phyloP scores from a whole-genome alignment of 768 basidiomycete species.

The Omphalotus guepiniiformis region DNA sequence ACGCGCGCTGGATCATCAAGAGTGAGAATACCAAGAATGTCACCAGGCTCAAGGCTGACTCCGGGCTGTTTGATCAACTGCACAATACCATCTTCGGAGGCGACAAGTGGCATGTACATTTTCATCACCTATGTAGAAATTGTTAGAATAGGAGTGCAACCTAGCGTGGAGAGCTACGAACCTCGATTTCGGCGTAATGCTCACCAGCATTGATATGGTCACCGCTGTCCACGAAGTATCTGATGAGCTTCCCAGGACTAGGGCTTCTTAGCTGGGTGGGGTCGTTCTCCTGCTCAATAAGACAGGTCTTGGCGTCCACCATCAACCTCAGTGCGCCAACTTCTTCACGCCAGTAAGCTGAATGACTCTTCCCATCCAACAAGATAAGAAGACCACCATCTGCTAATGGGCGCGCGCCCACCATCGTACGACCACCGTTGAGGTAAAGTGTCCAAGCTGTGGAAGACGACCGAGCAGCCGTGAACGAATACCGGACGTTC shows the following conservation, averaged over 20 bases:
- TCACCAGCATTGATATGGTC: conserved; percentile 97
- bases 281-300: conserved; percentile 99
- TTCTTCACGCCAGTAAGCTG: conserved; percentile 97
- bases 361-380: conserved; percentile 92
- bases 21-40: conserved; percentile 94
- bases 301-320: conserved; percentile 96
- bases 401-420: conserved; percentile 88
- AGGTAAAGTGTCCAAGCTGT: conserved; percentile 93
- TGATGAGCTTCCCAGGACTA: conserved; percentile 92
- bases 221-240: conserved; percentile 93
- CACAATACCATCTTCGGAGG: conserved; percentile 88
- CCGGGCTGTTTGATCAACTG: conserved; percentile 99
- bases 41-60: conserved; percentile 93
- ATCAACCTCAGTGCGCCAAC: conserved; percentile 89
- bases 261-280: conserved; percentile 96
- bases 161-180: conserved; percentile 27
- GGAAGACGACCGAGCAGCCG: conserved; percentile 84
- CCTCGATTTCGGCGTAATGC: conserved; percentile 97
- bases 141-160: conserved; percentile 5
- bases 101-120: conserved; percentile 99
- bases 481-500: conserved; percentile 91
- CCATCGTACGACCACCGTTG: conserved; percentile 90
- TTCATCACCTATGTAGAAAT: conserved; percentile 79
- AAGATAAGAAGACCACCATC: conserved; percentile 93
- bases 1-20: conserved; percentile 95